A percentile compares a stretch with the other conserved stretches of the same genome.
Conservation (phyloP, 2,329 filamentous ascomycete species). For the Pestalotiopsis sp. region DNA sequence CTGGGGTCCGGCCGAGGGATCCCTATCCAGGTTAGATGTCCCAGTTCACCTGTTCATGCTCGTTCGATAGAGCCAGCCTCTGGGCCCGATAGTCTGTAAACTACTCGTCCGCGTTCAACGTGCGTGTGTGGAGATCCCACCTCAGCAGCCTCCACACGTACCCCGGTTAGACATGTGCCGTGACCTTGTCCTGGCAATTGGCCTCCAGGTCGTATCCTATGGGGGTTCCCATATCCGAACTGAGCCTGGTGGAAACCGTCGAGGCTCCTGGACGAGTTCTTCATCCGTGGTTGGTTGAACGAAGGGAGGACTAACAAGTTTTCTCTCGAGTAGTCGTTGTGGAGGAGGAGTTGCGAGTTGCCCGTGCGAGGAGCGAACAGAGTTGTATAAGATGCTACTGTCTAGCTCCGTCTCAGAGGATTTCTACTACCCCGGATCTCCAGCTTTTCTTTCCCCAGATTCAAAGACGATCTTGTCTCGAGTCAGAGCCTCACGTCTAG, state of each 20-base stretch:
- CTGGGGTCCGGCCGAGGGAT: neutral
- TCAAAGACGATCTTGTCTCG: neutral
- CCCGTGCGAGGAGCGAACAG: neutral
- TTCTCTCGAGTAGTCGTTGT: neutral
- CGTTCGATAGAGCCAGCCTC: neutral
- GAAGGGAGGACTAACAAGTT: neutral
- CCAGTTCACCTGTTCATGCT: conserved; percentile 2
- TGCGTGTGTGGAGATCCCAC: neutral
- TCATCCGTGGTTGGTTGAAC: neutral
- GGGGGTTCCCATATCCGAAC: neutral
- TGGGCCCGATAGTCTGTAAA: neutral
- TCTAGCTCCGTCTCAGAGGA: neutral
- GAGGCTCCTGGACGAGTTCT: neutral
- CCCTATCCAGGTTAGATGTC: conserved; percentile 1
- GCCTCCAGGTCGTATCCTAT: neutral
- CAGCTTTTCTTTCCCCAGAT: conserved; percentile 3
- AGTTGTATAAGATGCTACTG: neutral
- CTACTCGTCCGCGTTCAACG: neutral
- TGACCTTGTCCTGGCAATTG: neutral
- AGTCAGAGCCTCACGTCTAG: neutral
- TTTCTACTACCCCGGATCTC: neutral
- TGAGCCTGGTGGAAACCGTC: neutral
- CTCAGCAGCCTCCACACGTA: conserved; percentile 1
- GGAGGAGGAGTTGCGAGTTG: neutral
- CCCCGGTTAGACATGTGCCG: neutral